Percentiles rank a stretch among this genome's conserved stretches.
Evolutionary conservation across 148 eudicot genomes (phyloP).

Genomic region (Arbutus unedo): DNA sequence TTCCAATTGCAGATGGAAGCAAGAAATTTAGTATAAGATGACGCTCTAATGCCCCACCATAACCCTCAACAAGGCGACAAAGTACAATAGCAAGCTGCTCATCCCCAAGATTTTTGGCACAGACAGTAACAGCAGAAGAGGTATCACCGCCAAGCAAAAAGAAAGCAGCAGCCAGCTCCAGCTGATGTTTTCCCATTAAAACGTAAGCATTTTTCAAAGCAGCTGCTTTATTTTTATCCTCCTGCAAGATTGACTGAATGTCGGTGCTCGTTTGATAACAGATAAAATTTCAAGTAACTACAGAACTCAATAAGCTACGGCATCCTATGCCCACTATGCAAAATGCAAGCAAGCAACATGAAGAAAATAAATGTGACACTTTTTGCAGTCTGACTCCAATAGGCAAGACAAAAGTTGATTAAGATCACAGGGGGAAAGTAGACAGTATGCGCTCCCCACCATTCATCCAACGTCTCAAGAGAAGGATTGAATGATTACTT

Average conservation of each 20-base stretch:
- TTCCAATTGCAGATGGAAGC: slow-evolving; percentile 83
- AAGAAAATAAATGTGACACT: neutral
- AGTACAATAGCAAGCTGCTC: slow-evolving; percentile 95
- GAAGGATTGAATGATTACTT: neutral
- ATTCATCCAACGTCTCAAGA: slow-evolving; percentile 5
- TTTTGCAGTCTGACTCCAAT: neutral
- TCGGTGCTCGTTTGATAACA: neutral
- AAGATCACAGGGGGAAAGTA: neutral
- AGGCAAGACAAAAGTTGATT: neutral
- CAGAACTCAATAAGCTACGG: neutral
- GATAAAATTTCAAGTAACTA: neutral
- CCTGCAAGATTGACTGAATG: slow-evolving; percentile 39
- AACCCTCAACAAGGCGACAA: slow-evolving; percentile 89
- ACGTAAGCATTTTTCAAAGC: slow-evolving; percentile 98
- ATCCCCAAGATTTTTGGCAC: slow-evolving; percentile 96
- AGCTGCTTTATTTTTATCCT: slow-evolving; percentile 93
- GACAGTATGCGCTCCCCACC: neutral
- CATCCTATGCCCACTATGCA: neutral
- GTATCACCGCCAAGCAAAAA: slow-evolving; percentile 97
- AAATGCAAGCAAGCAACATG: neutral
- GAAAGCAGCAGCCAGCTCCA: slow-evolving; percentile 91
- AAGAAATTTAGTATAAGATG: slow-evolving; percentile 66
- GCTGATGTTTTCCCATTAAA: slow-evolving; percentile 91
- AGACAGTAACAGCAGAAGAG: slow-evolving; percentile 75
- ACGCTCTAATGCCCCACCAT: slow-evolving; percentile 63